Conservation (phyloP, 2,329 filamentous ascomycete species). For the Thielaviopsis punctulata region DNA sequence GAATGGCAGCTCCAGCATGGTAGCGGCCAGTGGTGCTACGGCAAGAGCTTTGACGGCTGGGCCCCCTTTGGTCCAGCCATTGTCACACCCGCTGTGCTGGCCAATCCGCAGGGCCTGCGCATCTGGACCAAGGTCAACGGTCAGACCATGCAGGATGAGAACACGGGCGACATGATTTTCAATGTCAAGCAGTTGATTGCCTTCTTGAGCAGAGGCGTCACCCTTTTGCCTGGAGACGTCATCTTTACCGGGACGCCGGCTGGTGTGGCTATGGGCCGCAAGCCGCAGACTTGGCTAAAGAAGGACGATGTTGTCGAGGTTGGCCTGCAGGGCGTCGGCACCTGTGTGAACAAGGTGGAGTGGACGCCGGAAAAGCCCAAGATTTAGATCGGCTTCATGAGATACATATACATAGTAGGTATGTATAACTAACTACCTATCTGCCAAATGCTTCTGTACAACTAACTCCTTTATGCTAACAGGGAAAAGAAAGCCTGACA, state of each 20-base stretch:
- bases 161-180: conserved; percentile 43
- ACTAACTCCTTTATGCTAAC: too few species aligned
- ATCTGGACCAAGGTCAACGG: conserved; percentile 46
- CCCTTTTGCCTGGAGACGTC: conserved; percentile 44
- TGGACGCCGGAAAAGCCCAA: conserved; percentile 17
- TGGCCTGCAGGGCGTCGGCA: conserved; percentile 46
- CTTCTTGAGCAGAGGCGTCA: conserved; percentile 43
- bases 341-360: conserved; percentile 31
- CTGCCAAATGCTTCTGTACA: too few species aligned
- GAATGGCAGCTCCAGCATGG: conserved; percentile 57
- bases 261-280: conserved; percentile 54
- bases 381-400: conserved; percentile 9
- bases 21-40: conserved; percentile 52
- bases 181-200: conserved; percentile 39
- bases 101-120: conserved; percentile 37
- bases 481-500: neutral
- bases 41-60: conserved; percentile 63
- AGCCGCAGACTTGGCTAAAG: conserved; percentile 49
- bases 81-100: conserved; percentile 37
- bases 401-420: neutral
- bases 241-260: conserved; percentile 54
- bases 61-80: conserved; percentile 58
- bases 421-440: neutral
- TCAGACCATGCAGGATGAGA: conserved; percentile 35
- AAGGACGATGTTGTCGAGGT: conserved; percentile 56